Conservation (phyloP, 495 filamentous ascomycete species). For the Aspergillus diversus region DNA sequence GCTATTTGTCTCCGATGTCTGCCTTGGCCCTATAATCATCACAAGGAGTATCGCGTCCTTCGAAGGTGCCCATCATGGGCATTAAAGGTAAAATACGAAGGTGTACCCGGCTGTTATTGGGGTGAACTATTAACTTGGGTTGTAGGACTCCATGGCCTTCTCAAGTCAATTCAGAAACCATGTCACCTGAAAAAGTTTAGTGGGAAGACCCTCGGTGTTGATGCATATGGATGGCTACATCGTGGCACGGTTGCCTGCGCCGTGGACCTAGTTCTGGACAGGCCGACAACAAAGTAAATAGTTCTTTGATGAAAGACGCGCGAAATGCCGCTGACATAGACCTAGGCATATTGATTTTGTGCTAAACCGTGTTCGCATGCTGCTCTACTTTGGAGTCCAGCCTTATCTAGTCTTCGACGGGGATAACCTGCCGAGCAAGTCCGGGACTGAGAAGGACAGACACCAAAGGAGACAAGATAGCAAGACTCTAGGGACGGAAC, state of each 20-base stretch:
- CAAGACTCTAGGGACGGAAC: conserved; percentile 72
- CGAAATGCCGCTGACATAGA: conserved; percentile 9
- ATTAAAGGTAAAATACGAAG: conserved; percentile 61
- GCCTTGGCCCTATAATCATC: conserved; percentile 24
- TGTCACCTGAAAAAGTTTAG: conserved; percentile 83
- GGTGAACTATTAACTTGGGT: background rate
- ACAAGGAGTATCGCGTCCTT: conserved; percentile 39
- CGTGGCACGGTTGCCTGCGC: conserved; percentile 90
- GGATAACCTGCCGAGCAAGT: conserved; percentile 92
- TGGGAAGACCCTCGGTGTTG: conserved; percentile 87
- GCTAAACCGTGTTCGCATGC: conserved; percentile 89
- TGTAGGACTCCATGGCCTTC: conserved; percentile 81
- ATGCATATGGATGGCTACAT: conserved; percentile 98
- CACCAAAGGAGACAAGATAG: conserved; percentile 72
- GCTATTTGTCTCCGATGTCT: conserved; percentile 24
- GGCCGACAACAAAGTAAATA: conserved; percentile 78
- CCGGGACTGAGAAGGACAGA: conserved; percentile 81
- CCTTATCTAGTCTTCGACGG: conserved; percentile 97
- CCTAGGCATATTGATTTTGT: conserved; percentile 87
- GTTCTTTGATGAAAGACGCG: background rate
- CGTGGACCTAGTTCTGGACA: conserved; percentile 85
- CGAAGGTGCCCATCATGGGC: conserved; percentile 59
- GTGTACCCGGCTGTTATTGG: conserved; percentile 5
- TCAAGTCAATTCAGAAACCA: conserved; percentile 94
- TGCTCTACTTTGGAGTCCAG: conserved; percentile 85